Base-by-base conservation (phyloP, 495 filamentous ascomycete genomes). In the Penicillium herquei region DNA sequence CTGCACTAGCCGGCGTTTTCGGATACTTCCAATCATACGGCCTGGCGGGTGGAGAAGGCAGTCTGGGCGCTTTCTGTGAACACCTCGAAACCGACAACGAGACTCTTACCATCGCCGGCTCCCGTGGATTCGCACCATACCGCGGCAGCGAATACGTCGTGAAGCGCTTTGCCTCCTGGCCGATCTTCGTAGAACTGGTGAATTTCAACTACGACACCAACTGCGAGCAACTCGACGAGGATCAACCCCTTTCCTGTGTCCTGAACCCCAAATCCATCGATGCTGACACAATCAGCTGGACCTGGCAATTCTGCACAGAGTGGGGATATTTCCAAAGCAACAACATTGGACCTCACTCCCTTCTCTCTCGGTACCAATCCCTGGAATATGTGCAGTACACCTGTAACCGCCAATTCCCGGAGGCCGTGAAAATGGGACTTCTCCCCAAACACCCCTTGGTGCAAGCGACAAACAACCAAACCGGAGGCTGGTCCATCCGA, bases 241-340 rank as follows among this genome's bases (percentile, higher is more conserved):
- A 56, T 10, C 10, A 45, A 11, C 58, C 61, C 0, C 56, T 68
- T 0, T 62, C 70, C 1, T 84, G 81, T 57, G 55, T 69, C 13
- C 54, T 84, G 33, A 68, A 72, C 31, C 61, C 68, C n/a, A 52
- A 50, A 5, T 60, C 69, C 33, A 59, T 59, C 14, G 72, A 78
- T 16, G 61, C 77, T 0, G 65, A 69, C 40, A 51, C 56, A 8
- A 77, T 84, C 48, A 69, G 71, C 48, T 86, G 83, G 83, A 77
- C 67, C 7, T 86, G 81, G 81, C 81, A 84, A 59, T 83, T 80
- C 59, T 85, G 83, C 65, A 79, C 79, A 10, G 77, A 85, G 63
- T 84, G 75, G 71, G 83, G 83, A 37, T 80, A 72, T 58, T 78
- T 77, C 57, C 82, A 84, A 58, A 73, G 71, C 55, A 75, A 78